Percentiles rank a stretch among this genome's conserved stretches.
These are phyloP conservation scores for Mortierella alpina DNA, from an alignment of 192 early-diverging fungal genomes.

Conservation along the genomic window DNA sequence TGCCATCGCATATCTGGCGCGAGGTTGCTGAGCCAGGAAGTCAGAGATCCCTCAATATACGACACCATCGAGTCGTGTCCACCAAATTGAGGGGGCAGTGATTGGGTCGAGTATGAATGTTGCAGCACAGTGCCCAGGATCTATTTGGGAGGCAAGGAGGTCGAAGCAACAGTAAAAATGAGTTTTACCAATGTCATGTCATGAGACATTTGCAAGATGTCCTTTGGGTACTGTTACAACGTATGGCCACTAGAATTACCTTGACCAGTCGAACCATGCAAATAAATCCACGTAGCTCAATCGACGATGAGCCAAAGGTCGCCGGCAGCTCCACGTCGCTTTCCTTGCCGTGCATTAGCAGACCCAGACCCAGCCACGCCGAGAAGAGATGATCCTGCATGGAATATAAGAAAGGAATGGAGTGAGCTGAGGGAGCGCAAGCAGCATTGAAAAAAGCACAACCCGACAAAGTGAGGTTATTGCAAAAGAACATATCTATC, in stretches of 20 bases:
- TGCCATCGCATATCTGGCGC: constrained; percentile 50
- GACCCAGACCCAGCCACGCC: constrained; percentile 37
- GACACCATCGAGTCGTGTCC: constrained; percentile 51
- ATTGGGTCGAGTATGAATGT: constrained; percentile 51
- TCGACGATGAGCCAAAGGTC: constrained; percentile 2
- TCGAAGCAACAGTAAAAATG: background rate
- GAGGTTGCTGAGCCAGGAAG: constrained; percentile 47
- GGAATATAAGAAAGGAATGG: background rate
- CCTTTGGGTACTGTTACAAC: background rate
- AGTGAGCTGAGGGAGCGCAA: background rate
- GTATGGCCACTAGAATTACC: constrained; percentile 9
- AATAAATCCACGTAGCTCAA: constrained; percentile 37
- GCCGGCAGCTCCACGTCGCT: constrained; percentile 38
- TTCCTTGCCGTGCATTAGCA: constrained; percentile 48
- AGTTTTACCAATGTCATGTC: background rate
- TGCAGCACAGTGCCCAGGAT: constrained; percentile 46
- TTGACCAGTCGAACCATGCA: constrained; percentile 45
- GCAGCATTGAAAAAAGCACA: too few species aligned
- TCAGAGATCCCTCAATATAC: constrained; percentile 49
- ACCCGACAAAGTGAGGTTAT: too few species aligned
- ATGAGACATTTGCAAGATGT: background rate
- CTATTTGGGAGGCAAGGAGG: background rate
- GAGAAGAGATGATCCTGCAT: constrained; percentile 52
- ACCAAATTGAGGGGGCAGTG: constrained; percentile 46
- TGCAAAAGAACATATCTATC: too few species aligned